Evolutionary conservation across 129 eudicot genomes (phyloP).

Genomic region (Helichrysum umbraculigerum): DNA sequence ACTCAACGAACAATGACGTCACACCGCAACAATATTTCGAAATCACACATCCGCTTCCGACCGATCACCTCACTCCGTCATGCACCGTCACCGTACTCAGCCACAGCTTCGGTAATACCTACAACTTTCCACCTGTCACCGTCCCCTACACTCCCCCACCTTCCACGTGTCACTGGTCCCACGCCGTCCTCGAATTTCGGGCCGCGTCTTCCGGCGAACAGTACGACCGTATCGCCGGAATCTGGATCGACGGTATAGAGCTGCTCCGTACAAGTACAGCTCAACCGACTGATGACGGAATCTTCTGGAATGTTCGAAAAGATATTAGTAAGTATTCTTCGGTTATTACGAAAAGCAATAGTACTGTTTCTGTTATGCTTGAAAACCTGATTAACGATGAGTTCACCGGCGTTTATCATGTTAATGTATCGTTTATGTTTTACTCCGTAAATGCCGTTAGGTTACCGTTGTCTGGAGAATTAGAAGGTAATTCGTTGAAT

Average conservation of each 20-base stretch:
- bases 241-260: conserved; percentile 69
- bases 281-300: conserved; percentile 52
- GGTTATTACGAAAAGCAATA: conserved; percentile 30
- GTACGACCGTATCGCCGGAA: conserved; percentile 70
- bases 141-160: conserved; percentile 50
- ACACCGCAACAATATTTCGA: conserved; percentile 39
- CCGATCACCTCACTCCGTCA: conserved; percentile 38
- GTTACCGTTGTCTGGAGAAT: conserved; percentile 1
- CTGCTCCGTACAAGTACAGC: conserved; percentile 75
- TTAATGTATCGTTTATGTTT: conserved; percentile 44
- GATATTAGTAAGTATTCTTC: conserved; percentile 66
- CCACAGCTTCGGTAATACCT: conserved; percentile 56
- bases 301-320: conserved; percentile 62
- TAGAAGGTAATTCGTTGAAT: conserved; percentile 3
- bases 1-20: not conserved
- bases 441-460: conserved; percentile 28
- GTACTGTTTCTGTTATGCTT: conserved; percentile 62
- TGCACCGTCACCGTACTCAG: conserved; percentile 46
- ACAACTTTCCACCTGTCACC: conserved; percentile 48
- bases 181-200: conserved; percentile 42
- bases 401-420: conserved; percentile 59
- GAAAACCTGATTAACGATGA: conserved; percentile 58
- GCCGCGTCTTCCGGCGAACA: conserved; percentile 51
- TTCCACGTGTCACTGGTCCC: conserved; percentile 44
- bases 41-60: conserved; percentile 49